Base-by-base conservation (phyloP, 129 eudicot genomes). In the Pittosporum tobira region DNA sequence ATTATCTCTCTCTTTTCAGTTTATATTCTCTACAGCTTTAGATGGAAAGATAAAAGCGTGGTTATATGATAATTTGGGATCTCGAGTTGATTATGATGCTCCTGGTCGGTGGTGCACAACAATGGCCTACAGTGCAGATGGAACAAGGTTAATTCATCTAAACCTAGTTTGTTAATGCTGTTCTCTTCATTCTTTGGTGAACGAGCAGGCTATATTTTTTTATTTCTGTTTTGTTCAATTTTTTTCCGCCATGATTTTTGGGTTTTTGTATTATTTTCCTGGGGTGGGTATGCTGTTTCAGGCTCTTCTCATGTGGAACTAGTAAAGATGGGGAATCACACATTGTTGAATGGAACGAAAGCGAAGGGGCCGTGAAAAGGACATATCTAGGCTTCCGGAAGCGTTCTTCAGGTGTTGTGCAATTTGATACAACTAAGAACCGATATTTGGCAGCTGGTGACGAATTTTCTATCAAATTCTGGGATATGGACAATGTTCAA, bases 31-130 rank as follows among this genome's bases (percentile, higher is more conserved):
- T 61, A 87, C 96, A 52, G 94, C 96, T 65, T 70, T 87, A 21
- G 96, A 87, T 63, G 96, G 96, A 29, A 87, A 87, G 74, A 87
- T 87, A 48, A 87, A 87, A 67, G 96, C 96, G 29, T 88, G 96
- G 96, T 70, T 88, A 30, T 88, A 88, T 67, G 96, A 88, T 70
- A 81, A 88, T 68, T 58, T 84, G 82, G 96, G 96, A 22, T 85
- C 94, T 19, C 77, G 94, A 65, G 94, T 85, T 42, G 88, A 85
- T 73, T 85, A 85, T 38, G 94, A 85, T 59, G 95, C 95, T 44
- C 95, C 95, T 18, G 95, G 95, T 36, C 78, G 83, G 16, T 85
- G 86, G 81, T 85, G 89, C 75, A 85, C 89, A 16, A 81, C 87
- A 56, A 85, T 85, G 95, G 95, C 95, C 12, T 85, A 85, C 63